Evolutionary conservation across 1,284 basidiomycete genomes (phyloP), one percentile per base, ranked within the genome.

Genomic region (Ustilago lituana): DNA sequence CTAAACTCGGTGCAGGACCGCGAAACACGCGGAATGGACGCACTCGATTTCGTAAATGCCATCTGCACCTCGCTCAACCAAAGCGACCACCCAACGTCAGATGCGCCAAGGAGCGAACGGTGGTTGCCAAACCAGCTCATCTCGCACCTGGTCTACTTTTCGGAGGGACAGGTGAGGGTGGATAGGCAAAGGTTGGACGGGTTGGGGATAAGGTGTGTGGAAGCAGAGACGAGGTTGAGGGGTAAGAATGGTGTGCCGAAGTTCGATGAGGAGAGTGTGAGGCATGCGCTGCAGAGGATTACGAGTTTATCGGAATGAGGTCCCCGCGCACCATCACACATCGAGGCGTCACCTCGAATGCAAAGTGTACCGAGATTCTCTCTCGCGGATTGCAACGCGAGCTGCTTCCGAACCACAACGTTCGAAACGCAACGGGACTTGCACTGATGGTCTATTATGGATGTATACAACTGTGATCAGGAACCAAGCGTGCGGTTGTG

Each of bases 1-100:
- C 83, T 98, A 54, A 98, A 98, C 80, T 86, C 89, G 14, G 87
- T 86, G 61, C 94, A 94, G 72, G 95, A 98, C 80, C 87, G 95
- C 57, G 95, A 98, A 82, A 97, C 94, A 0, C 86, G 88, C 9
- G 91, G 88, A 1, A 95, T 95, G 82, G 87, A 86, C 1, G 94
- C 92, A 0, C 84, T 87, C 12, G 92, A 96, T 82, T 96, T 95
- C 78, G 87, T 96, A 65, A 84, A 89, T 33, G 87, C 90, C 1
- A 90, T 95, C 58, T 85, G 85, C 4, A 83, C 85, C 29, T 90
- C 89, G 17, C 84, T 95, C 26, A 92, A 93, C 75, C 84, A 54
- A 10, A 38, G 33, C 38, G 60, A 74, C 38, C 44, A 59, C 3
- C 69, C 48, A 8, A 61, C 45, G 11, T 29, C n/a, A 9, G 38